Evolutionary conservation across 495 filamentous ascomycete genomes (phyloP).

Genomic region (Aspergillus leporis): DNA sequence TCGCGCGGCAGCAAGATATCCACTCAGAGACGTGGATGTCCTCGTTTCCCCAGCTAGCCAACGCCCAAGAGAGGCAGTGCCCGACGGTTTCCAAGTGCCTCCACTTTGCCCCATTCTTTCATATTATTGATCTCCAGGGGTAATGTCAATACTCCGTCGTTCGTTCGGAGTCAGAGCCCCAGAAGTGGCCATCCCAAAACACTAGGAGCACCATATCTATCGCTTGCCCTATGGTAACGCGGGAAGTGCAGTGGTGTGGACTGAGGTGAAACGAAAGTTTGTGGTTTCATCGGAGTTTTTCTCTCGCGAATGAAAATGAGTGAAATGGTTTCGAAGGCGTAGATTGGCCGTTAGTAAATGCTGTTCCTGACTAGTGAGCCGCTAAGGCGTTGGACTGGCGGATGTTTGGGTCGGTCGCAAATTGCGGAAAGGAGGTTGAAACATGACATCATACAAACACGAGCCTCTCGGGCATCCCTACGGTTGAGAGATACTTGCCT

Average conservation of each 20-base stretch:
- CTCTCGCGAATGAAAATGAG: not conserved
- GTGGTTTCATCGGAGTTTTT: conserved; percentile 11
- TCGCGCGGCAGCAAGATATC: conserved; percentile 11
- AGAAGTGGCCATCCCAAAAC: conserved; percentile 7
- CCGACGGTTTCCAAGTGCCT: conserved; percentile 8
- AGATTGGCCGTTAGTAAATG: not conserved
- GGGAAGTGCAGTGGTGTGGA: not conserved
- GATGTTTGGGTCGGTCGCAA: conserved; percentile 7
- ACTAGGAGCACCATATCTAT: conserved; percentile 4
- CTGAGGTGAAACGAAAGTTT: conserved; percentile 11
- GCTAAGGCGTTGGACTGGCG: conserved; percentile 5
- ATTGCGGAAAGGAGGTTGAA: conserved; percentile 3
- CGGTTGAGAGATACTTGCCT: too few species aligned
- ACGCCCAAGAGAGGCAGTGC: conserved; percentile 19
- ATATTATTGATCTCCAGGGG: conserved; percentile 22
- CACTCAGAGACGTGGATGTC: conserved; percentile 3
- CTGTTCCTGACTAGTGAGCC: conserved; percentile 21
- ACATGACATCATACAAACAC: conserved; percentile 1
- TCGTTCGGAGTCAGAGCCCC: not conserved
- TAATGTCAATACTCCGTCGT: conserved; percentile 8
- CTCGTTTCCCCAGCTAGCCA: conserved; percentile 16
- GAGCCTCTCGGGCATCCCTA: not conserved
- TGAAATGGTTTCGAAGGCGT: not conserved
- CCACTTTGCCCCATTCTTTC: conserved; percentile 15
- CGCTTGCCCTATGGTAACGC: conserved; percentile 1